Conservation (phyloP, 768 basidiomycete genomes). For the Tylopilus sp. region DNA sequence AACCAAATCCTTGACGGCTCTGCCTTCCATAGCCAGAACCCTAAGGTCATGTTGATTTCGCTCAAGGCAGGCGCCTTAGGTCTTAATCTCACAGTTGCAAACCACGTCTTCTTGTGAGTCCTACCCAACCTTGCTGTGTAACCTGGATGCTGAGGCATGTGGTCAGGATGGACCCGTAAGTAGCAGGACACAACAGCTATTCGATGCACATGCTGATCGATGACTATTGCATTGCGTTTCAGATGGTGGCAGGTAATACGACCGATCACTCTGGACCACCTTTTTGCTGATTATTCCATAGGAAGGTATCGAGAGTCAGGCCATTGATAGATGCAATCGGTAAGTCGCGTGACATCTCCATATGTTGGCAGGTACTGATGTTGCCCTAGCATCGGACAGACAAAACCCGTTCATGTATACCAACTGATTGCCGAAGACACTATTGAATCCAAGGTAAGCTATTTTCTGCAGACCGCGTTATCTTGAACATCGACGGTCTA, state of each 20-base stretch:
- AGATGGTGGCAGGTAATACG: constrained; percentile 74
- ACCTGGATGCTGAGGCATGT: constrained; percentile 6
- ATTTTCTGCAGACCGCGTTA: neutral
- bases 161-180: constrained; percentile 79
- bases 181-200: constrained; percentile 15
- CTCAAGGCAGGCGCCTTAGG: constrained; percentile 86
- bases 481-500: neutral
- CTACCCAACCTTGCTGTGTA: neutral
- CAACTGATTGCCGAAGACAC: constrained; percentile 89
- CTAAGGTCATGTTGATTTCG: constrained; percentile 82
- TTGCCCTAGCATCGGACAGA: constrained; percentile 66
- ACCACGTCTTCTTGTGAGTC: constrained; percentile 77
- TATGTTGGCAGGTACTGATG: constrained; percentile 2
- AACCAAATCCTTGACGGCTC: constrained; percentile 20
- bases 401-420: constrained; percentile 78
- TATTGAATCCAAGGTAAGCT: constrained; percentile 74
- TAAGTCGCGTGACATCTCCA: constrained; percentile 17
- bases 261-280: neutral
- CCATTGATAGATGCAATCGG: constrained; percentile 79
- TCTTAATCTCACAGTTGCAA: constrained; percentile 84
- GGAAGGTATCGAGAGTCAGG: constrained; percentile 84
- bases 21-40: constrained; percentile 42
- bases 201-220: constrained; percentile 11
- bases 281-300: constrained; percentile 25
- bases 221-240: neutral